Evolutionary conservation across 176 grass and related monocot genomes (phyloP), one percentile per base, ranked within the genome.

Genomic region (Avena sativa): DNA sequence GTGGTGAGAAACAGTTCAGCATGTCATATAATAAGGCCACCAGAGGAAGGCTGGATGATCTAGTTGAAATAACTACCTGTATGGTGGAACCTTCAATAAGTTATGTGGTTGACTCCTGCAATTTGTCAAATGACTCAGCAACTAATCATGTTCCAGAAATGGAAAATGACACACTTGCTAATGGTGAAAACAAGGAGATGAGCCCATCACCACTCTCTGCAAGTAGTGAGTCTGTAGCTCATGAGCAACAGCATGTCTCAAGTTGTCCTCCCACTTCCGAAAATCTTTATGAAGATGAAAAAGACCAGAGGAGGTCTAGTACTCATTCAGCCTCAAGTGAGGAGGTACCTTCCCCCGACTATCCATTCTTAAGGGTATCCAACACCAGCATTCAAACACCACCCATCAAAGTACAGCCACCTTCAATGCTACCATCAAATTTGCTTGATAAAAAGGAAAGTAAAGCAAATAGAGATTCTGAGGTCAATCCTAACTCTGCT

Each of bases 21-120:
- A 86, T 91, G 88, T 93, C 87, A 60, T 94, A 94, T 89, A 96
- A 88, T 85, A 96, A 91, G 83, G 40, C 17, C 23, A 83, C 53
- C 46, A 60, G 76, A 74, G 83, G 67, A 83, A 85, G 49, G 57
- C 81, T 65, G 71, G 86, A 89, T 50, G 86, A 90, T 89, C 30
- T 82, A 86, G 26, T 91, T 86, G 84, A 90, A 89, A 87, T 77
- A 16, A 84, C 77, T 43, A 88, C 86, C 67, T 87, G 86, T 53
- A 34, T 93, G 69, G 71, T 87, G 81, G 83, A 95, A 72, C 90
- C 91, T 88, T 86, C 84, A 49, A 90, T 92, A 17, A 93, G 85
- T 84, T 88, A 62, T 71, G 86, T 88, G 43, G 74, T 98, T 28
- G 87, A 92, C 48, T 86, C 89, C 34, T 52, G 84, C 59, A 86